Base-by-base conservation (phyloP, 2,329 filamentous ascomycete species). In the Calonectria pauciramosa region DNA sequence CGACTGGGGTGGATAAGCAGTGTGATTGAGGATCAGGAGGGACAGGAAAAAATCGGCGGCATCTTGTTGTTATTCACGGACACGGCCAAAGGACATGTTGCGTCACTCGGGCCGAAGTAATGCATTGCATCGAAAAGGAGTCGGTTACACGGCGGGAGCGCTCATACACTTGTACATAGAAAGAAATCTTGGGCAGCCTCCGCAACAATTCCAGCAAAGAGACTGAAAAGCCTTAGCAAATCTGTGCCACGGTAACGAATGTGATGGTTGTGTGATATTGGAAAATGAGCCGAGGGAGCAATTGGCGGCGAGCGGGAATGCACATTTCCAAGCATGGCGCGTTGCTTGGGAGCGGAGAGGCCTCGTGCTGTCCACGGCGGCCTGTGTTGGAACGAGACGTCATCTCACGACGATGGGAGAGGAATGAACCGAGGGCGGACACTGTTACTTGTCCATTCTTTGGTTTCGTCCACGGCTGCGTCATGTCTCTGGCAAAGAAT, bases 91-190 rank as follows among this genome's bases (percentile, higher is more conserved):
- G 49, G 70, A 73, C 71, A 79, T 76, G 73, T 77, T 75, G 47
- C 72, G 69, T 78, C 38, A 71, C 47, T 69, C 70, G 70, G 76
- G 71, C 77, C 78, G 77, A 77, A 80, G 76, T 80, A 80, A 72
- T 76, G 78, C 79, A 81, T 81, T 78, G 79, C 79, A 81, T 81
- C 71, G 77, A 75, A 77, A 63, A 78, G 79, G 79, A 81, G 79
- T 81, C 79, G 77, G 78, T 79, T 79, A 76, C 76, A 76, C 65
- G 76, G 76, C 73, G 75, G 77, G 79, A 80, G 79, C 78, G 78
- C 76, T 80, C 76, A 79, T 78, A 77, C 77, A 76, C 73, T 59
- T 78, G 78, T 80, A 80, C 78, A 80, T 80, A 80, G 78, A 79
- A 76, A 76, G 71, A 74, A 75, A 73, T 36, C 52, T 34, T 78